Evolutionary conservation across 2,329 filamentous ascomycete genomes (phyloP), one percentile per base, ranked within the genome.

Genomic region (Paecilomyces formosus): DNA sequence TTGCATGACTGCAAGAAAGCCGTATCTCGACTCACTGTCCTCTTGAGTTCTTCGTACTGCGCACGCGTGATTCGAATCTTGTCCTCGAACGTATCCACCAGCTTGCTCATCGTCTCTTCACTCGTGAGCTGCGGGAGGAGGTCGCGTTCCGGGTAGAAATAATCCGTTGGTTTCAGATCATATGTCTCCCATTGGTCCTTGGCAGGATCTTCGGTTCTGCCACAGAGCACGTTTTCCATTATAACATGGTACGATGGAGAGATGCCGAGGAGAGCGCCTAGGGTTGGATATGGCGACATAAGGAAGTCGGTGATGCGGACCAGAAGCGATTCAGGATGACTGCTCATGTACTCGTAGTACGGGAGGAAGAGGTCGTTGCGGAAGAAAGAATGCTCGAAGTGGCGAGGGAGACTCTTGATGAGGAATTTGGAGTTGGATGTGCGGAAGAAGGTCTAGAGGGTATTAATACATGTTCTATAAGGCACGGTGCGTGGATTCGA

Each of bases 141-240:
- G 63, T 91, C 88, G 6, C 88, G 77, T 67, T 91, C 88, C 0
- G 88, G 88, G 66, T 86, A 90, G 75, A 91, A 91, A 73, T 90
- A 91, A 58, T 85, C 82, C 22, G 81, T 83, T 0, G 88, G 88
- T 67, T 92, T 92, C 54, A 91, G 80, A 60, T 91, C 88, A 72
- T 86, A 91, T 1, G 83, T 85, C 67, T 90, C 85, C 88, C 88
- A 91, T 18, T 78, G 73, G 53, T 77, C 69, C 57, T 75, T 67
- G 53, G 72, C 69, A 9, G 67, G 66, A 57, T 77, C 75, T 12
- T 76, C 72, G 13, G 78, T 76, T 61, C 84, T 80, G 1, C 87
- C 88, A 61, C 82, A 84, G 24, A 90, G 75, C 2, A 89, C 78
- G 67, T 91, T 91, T 70, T 90, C 88, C 88, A 91, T 91, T 65